Base-by-base conservation (phyloP, 1,139 yeast species). In the Scheffersomyces illinoinensis region DNA sequence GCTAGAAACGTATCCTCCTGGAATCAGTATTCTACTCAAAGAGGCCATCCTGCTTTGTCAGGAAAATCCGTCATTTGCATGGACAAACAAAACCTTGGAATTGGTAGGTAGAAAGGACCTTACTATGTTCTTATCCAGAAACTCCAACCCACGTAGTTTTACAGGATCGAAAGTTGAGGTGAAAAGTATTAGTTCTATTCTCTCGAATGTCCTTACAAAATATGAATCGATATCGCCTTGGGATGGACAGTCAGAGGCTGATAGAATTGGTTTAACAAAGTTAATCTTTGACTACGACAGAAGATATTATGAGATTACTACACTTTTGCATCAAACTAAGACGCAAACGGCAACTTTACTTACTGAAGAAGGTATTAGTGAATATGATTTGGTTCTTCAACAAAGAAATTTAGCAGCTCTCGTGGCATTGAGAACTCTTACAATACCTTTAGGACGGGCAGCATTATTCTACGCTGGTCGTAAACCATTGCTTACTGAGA, bases 401-500 rank as follows among this genome's bases (percentile, higher is more conserved):
- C 96, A 91, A 68, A 85, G 91, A 66, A 84, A 82, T 50, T 75
- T 91, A 55, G 90, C 93, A 0, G 78, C 85, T 0, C 74, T 85
- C 43, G 88, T 88, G 50, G 91, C 91, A 1, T 68, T 87, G 55
- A 78, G 98, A 64, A 91, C 97, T 0, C 79, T 93, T 57, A 84
- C 97, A 0, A 85, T 86, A 61, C 96, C 93, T 0, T 77, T 86
- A 64, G 99, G 95, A 5, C 83, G 95, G 72, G 97, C 89, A 39
- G 92, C 89, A 8, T 79, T 87, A 56, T 87, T 83, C 65, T 87
- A 85, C 63, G 88, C 91, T 1, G 88, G 95, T 17, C 81, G 92
- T 61, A 81, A 83, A 58, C 98, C 98, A 0, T 74, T 93, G 57
- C 82, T 91, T 48, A 92, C 98, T 0, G 98, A 95, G 69, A 87